Conservation (phyloP, 1,284 basidiomycete genomes). For the Cystobasidium sp. region DNA sequence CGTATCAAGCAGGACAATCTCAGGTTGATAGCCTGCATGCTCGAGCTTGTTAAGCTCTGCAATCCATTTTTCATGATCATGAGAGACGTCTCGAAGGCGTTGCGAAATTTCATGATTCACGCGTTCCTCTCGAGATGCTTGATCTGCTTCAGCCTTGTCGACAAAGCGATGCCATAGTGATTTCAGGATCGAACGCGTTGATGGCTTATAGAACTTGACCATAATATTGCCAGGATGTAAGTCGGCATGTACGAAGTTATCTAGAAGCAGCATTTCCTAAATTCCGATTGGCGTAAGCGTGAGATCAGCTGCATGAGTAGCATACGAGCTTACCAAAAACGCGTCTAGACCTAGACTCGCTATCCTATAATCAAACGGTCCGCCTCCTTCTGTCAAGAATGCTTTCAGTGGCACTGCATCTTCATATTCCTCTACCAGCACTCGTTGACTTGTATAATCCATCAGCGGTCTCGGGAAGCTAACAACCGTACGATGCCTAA, state of each 20-base stretch:
- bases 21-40: constrained; percentile 80
- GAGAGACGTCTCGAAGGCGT: constrained; percentile 65
- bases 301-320: background rate
- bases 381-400: constrained; percentile 87
- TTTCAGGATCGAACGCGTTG: constrained; percentile 49
- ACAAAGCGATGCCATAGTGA: constrained; percentile 48
- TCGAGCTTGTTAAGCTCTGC: constrained; percentile 70
- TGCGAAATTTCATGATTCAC: constrained; percentile 65
- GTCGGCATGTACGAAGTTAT: constrained; percentile 98
- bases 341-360: constrained; percentile 94
- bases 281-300: background rate
- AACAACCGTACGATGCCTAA: constrained; percentile 73
- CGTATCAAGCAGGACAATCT: constrained; percentile 94
- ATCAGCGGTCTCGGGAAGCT: constrained; percentile 87
- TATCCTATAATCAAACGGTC: constrained; percentile 84
- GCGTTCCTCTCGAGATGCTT: constrained; percentile 63
- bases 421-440: constrained; percentile 91
- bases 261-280: constrained; percentile 94
- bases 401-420: constrained; percentile 88
- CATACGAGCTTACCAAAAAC: constrained; percentile 71
- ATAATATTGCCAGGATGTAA: constrained; percentile 95
- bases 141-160: constrained; percentile 48
- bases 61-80: constrained; percentile 72
- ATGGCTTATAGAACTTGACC: constrained; percentile 79
- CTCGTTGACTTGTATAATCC: constrained; percentile 75